A percentile compares a stretch with the other conserved stretches of the same genome.
Evolutionary conservation across 2,329 filamentous ascomycete genomes (phyloP).

Genomic region (Ophidiomyces ophidiicola): DNA sequence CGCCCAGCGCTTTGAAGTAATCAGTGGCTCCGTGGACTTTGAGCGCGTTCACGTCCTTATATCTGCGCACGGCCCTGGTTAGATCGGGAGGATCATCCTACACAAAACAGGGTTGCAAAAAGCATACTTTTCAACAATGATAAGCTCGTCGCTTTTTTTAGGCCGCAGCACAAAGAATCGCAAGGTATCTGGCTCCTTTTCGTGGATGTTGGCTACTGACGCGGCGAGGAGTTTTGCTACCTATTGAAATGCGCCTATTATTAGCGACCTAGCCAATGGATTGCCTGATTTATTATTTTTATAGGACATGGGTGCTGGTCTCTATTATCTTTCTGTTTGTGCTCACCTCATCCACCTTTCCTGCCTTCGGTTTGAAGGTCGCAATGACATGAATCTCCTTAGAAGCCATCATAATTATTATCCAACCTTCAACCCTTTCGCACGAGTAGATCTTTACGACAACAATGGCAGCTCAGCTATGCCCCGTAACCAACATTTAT

Average conservation of each 20-base stretch:
- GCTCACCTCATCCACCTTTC: slow-evolving; percentile 24
- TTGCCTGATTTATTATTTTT: neutral
- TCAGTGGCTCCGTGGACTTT: slow-evolving; percentile 12
- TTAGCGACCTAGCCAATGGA: neutral
- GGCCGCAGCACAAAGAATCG: slow-evolving; percentile 23
- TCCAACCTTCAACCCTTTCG: no score
- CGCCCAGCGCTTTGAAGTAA: slow-evolving; percentile 13
- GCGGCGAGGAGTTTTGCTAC: slow-evolving; percentile 20
- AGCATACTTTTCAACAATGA: slow-evolving; percentile 25
- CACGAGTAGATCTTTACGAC: neutral
- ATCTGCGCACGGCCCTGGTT: slow-evolving; percentile 8
- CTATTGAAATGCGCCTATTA: slow-evolving; percentile 13
- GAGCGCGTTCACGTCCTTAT: slow-evolving; percentile 11
- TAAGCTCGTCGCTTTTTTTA: slow-evolving; percentile 22
- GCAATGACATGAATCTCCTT: slow-evolving; percentile 24
- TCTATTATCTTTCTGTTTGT: slow-evolving; percentile 21
- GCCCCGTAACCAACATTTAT: neutral
- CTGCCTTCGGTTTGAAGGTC: slow-evolving; percentile 22
- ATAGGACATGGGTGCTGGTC: slow-evolving; percentile 15
- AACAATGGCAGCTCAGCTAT: slow-evolving; percentile 1
- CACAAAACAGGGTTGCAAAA: neutral
- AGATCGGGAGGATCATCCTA: neutral
- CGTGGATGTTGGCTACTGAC: slow-evolving; percentile 22
- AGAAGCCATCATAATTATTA: slow-evolving; percentile 23
- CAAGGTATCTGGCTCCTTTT: slow-evolving; percentile 24